Base-by-base conservation (phyloP, 1,284 basidiomycete genomes). In the Trametes polyzona region DNA sequence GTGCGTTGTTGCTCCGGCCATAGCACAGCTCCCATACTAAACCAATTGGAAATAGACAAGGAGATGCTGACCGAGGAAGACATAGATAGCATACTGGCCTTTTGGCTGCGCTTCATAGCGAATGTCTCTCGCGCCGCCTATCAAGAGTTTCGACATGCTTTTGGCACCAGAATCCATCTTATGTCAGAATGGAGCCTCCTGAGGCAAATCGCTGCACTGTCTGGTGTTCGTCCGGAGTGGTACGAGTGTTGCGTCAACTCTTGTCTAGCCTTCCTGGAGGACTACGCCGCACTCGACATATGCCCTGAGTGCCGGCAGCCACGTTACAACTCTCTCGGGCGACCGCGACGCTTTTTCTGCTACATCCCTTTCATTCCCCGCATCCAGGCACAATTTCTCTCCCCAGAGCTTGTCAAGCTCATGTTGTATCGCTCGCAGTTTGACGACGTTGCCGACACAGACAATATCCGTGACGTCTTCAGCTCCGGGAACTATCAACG, bases 211-310 rank as follows among this genome's bases (percentile, higher is more conserved):
- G 63, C 57, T 7, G 62, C 64, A 42, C 60, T 75, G n/a, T 64
- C 74, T 3, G 69, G 65, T 2, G 53, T 74, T 39, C 50, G 65
- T 16, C 71, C 71, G 0, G 58, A 59, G 5, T 44, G 40, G 0
- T 75, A 74, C 50, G 60, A 77, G 59, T 78, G 75, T 57, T 78
- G 76, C 51, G 17, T 65, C 17, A 69, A 71, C 26, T 72, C 72
- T 2, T 78, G 76, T 52, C 60, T 62, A 44, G 70, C 67, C 46
- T 78, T 63, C 59, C 59, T 64, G 14, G 73, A 73, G 1, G 55
- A 61, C 1, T 65, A 70, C 55, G 64, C 57, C 1, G 54, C 61
- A 10, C 52, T 66, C 3, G 36, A 55, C 1, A 8, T 19, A 14
- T 77, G 76, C 47, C 71, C 73, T 5, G 59, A 70, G 44, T 78